phyloP scores from a whole-genome alignment of 1,139 yeast species.

The Lodderomyces beijingensis region DNA sequence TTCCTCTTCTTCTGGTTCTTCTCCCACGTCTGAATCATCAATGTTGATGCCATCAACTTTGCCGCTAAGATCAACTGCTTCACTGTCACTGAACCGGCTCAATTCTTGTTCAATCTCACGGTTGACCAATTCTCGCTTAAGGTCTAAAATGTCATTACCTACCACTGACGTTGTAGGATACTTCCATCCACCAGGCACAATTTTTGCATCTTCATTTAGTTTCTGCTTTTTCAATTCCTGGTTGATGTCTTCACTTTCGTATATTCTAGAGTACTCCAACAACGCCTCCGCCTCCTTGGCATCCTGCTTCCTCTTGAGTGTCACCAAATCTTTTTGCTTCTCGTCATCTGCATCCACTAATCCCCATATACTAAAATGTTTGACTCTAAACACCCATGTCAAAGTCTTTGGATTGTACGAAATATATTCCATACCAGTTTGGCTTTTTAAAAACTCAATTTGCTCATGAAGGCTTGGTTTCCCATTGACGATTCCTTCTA shows the following conservation, averaged over 20 bases:
- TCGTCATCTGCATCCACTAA: conserved; percentile 65
- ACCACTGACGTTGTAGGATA: conserved; percentile 12
- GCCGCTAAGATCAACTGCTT: conserved; percentile 17
- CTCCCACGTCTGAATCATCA: conserved; percentile 21
- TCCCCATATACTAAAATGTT: conserved; percentile 95
- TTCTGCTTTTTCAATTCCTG: conserved; percentile 37
- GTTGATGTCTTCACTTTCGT: conserved; percentile 24
- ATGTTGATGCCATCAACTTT: conserved; percentile 28
- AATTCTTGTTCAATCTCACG: conserved; percentile 27
- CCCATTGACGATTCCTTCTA: conserved; percentile 61
- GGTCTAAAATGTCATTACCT: conserved; percentile 19
- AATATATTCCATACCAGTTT: conserved; percentile 67
- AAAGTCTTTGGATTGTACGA: conserved; percentile 78
- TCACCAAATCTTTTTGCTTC: conserved; percentile 36
- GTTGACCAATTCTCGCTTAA: conserved; percentile 24
- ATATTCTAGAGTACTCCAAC: conserved; percentile 25
- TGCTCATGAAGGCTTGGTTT: conserved; percentile 24
- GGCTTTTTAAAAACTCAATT: conserved; percentile 48
- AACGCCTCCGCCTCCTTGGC: conserved; percentile 21
- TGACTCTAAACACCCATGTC: conserved; percentile 76
- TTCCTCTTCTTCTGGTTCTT: conserved; percentile 18
- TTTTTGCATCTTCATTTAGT: conserved; percentile 23
- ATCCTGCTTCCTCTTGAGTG: conserved; percentile 29
- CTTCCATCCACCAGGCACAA: conserved; percentile 39
- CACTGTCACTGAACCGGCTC: conserved; percentile 17